These are phyloP conservation scores for Blastobotrys malaysiensis DNA, from an alignment of 1,139 yeast genomes.

Conservation along the genomic window DNA sequence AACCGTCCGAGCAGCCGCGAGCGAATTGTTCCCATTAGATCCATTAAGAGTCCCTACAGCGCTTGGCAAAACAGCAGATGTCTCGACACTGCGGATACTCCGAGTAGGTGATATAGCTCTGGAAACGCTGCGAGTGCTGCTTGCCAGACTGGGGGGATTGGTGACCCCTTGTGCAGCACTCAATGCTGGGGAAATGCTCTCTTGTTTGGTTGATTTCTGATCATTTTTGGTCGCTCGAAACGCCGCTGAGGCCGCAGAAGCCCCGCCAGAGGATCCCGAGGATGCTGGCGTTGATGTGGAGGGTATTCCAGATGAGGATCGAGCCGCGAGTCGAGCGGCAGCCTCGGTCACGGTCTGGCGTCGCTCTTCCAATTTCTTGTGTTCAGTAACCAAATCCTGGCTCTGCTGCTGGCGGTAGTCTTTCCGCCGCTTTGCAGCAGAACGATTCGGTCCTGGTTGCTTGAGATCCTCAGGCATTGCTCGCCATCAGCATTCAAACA, in stretches of 20 bases:
- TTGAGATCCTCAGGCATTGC: neutral
- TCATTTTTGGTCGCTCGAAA: neutral
- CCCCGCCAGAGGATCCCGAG: neutral
- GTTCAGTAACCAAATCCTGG: neutral
- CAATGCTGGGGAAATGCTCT: neutral
- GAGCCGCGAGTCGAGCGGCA: conserved; percentile 9
- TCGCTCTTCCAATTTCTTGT: neutral
- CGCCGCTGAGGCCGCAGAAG: neutral
- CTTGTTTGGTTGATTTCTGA: neutral
- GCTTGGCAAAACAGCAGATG: neutral
- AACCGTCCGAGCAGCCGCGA: neutral
- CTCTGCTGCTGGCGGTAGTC: conserved; percentile 5
- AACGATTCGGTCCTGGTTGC: conserved; percentile 16
- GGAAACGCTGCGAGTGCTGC: neutral
- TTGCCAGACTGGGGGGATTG: neutral
- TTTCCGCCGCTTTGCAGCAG: conserved; percentile 6
- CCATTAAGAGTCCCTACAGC: neutral
- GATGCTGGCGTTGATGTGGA: neutral
- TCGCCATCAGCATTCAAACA: neutral
- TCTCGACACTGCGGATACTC: neutral
- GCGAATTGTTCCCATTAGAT: neutral
- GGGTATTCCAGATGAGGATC: neutral
- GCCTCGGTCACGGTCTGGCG: conserved; percentile 8
- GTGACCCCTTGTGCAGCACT: neutral
- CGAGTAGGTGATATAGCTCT: neutral